Percentiles rank a stretch among this genome's conserved stretches.
Conservation (phyloP, 768 basidiomycete genomes). For the Gelatoporia subvermispora region DNA sequence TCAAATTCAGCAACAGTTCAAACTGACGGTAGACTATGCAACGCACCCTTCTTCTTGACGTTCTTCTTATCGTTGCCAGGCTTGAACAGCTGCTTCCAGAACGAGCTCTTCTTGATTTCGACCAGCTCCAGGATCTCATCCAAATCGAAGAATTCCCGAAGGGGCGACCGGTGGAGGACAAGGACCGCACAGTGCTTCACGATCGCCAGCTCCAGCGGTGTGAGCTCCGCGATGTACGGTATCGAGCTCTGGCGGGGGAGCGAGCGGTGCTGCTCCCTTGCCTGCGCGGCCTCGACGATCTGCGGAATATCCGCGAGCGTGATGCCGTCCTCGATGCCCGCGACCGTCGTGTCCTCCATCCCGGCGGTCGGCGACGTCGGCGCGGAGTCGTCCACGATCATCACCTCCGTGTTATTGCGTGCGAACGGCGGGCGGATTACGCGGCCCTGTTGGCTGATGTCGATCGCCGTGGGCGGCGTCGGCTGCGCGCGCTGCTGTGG, state of each 20-base stretch:
- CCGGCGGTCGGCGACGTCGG: constrained; percentile 65
- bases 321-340: constrained; percentile 80
- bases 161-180: constrained; percentile 67
- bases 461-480: constrained; percentile 32
- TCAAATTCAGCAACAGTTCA: constrained; percentile 2
- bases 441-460: constrained; percentile 34
- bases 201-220: constrained; percentile 79
- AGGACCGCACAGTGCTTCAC: constrained; percentile 90
- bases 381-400: constrained; percentile 80
- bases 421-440: constrained; percentile 64
- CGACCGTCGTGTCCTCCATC: constrained; percentile 41
- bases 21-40: background rate
- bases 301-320: constrained; percentile 94
- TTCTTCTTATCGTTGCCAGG: constrained; percentile 79
- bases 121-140: constrained; percentile 93
- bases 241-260: constrained; percentile 72
- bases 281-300: constrained; percentile 87
- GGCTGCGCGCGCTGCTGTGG: constrained; percentile 26
- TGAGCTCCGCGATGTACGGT: constrained; percentile 82
- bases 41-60: constrained; percentile 78
- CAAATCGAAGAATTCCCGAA: constrained; percentile 80
- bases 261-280: constrained; percentile 82
- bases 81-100: constrained; percentile 97
- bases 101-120: constrained; percentile 87
- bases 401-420: constrained; percentile 80